Conservation (phyloP, 768 basidiomycete genomes). For the Xanthoconium purpureum region DNA sequence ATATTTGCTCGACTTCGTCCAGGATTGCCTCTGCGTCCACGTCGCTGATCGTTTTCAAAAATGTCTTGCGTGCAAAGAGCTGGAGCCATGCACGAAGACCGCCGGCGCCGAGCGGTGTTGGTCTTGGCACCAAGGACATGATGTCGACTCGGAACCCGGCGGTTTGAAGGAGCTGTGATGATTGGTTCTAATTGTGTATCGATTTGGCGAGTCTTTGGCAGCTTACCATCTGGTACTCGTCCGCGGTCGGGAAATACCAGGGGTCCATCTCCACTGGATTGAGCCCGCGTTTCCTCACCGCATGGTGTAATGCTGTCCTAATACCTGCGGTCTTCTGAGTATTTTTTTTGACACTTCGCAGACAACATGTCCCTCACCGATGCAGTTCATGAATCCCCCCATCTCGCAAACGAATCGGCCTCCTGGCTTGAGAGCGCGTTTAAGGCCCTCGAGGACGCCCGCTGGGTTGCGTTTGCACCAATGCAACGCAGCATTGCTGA, state of each 20-base stretch:
- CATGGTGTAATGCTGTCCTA: constrained; percentile 53
- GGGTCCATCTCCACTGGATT: constrained; percentile 66
- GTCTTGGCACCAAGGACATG: constrained; percentile 53
- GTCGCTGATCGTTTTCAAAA: constrained; percentile 52
- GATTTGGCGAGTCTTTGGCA: not conserved
- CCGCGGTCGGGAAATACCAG: constrained; percentile 79
- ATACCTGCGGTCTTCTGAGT: constrained; percentile 45
- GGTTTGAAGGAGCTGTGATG: constrained; percentile 48
- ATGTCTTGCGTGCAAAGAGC: constrained; percentile 60
- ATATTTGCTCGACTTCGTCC: constrained; percentile 56
- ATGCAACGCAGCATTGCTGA: constrained; percentile 78
- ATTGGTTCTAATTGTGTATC: not conserved
- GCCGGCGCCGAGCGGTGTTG: constrained; percentile 50
- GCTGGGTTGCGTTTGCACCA: constrained; percentile 80
- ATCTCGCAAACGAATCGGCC: constrained; percentile 76
- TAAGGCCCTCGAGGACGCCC: constrained; percentile 61
- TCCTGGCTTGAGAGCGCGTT: constrained; percentile 59
- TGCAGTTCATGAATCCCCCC: constrained; percentile 72
- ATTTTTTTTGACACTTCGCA: not conserved
- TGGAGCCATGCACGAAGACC: constrained; percentile 62
- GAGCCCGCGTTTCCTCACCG: constrained; percentile 49
- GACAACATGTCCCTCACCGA: constrained; percentile 40
- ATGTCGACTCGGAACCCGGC: constrained; percentile 56
- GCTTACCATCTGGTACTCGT: constrained; percentile 59
- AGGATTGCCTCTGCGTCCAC: constrained; percentile 58